Conservation (phyloP, 177 flowering plant species). For the Vitis hybrid region DNA sequence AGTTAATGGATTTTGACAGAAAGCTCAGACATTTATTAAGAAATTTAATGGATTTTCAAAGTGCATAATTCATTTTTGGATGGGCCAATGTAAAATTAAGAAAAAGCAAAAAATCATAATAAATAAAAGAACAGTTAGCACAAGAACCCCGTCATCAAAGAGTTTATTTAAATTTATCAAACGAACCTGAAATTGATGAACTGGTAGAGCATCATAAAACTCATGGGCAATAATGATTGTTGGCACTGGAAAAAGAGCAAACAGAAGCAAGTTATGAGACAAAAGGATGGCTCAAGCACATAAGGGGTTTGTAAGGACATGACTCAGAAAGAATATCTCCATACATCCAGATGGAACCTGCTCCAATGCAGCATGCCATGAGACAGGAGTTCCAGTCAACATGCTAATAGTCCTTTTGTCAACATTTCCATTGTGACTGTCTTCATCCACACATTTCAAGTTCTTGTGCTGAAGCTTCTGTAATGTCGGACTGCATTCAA, state of each 20-base stretch:
- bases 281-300: not conserved
- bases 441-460: slow-evolving; percentile 60
- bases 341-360: slow-evolving; percentile 94
- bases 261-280: not conserved
- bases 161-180: not conserved
- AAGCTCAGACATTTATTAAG: no score
- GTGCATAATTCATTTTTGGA: no score
- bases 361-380: slow-evolving; percentile 90
- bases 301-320: not conserved
- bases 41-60: no score
- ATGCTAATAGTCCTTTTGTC: slow-evolving; percentile 47
- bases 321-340: slow-evolving; percentile 14
- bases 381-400: slow-evolving; percentile 66
- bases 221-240: slow-evolving; percentile 91
- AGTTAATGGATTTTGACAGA: no score
- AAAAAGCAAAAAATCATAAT: not conserved
- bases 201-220: slow-evolving; percentile 94
- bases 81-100: no score
- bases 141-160: not conserved
- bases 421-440: slow-evolving; percentile 18
- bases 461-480: slow-evolving; percentile 69
- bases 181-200: slow-evolving; percentile 98
- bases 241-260: slow-evolving; percentile 61
- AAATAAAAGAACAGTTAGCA: not conserved
- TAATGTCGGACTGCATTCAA: slow-evolving; percentile 90